These are phyloP conservation scores for Escovopsis weberi DNA, from an alignment of 2,329 filamentous ascomycete species.

Conservation along the genomic window DNA sequence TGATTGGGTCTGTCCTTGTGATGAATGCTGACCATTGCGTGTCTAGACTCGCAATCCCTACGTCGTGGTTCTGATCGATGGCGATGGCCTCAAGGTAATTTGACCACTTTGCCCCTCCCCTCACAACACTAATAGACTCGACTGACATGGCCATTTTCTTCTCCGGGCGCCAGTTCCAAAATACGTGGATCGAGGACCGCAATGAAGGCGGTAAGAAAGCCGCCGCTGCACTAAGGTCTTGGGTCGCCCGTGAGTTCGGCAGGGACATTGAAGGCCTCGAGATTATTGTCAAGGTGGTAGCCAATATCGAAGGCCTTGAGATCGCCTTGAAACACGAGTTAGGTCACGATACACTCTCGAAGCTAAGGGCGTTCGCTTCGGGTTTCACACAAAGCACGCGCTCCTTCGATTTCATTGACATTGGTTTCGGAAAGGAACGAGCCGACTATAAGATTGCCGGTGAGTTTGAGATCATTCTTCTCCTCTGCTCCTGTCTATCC, in stretches of 20 bases:
- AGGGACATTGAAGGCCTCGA: conserved; percentile 32
- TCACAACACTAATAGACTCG: no score
- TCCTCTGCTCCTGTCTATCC: no score
- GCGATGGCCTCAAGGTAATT: no score
- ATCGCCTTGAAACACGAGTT: conserved; percentile 35
- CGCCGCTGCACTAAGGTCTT: conserved; percentile 32
- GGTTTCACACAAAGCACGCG: conserved; percentile 46
- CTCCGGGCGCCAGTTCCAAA: conserved; percentile 35
- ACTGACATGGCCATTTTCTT: neutral
- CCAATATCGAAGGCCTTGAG: conserved; percentile 36
- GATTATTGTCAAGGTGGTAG: conserved; percentile 41
- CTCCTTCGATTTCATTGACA: conserved; percentile 49
- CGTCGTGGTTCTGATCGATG: no score
- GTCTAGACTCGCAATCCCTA: no score
- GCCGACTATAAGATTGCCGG: conserved; percentile 47
- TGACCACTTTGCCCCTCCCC: no score
- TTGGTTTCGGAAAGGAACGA: conserved; percentile 43
- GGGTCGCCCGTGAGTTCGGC: conserved; percentile 32
- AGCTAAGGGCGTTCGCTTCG: conserved; percentile 40
- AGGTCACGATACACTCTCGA: conserved; percentile 26
- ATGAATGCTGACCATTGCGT: no score
- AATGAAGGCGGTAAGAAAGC: conserved; percentile 39
- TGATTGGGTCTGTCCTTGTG: no score
- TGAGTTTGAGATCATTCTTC: conserved; percentile 13
- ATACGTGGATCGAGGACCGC: conserved; percentile 38